Evolutionary conservation across 2,329 filamentous ascomycete species (phyloP).

Genomic region (Aspergillus sp.): DNA sequence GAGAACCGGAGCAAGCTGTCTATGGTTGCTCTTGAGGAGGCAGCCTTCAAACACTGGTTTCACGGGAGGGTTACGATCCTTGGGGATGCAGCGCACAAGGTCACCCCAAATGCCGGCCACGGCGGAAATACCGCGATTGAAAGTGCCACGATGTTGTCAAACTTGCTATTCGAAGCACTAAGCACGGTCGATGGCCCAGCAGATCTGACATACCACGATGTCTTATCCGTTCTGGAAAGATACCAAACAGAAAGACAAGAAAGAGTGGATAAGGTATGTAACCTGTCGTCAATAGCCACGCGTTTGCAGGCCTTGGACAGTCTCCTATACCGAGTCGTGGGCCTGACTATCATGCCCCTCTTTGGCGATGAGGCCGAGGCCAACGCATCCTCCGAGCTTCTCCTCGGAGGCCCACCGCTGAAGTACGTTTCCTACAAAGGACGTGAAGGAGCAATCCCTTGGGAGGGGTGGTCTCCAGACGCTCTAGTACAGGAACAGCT

Average conservation of each 20-base stretch:
- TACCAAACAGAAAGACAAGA: background rate
- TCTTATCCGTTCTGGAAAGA: background rate
- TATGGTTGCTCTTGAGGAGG: constrained; percentile 10
- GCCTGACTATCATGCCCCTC: background rate
- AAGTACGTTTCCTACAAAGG: background rate
- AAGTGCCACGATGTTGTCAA: background rate
- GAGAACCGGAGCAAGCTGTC: background rate
- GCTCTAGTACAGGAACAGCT: background rate
- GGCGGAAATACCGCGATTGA: constrained; percentile 2
- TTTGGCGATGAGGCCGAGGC: background rate
- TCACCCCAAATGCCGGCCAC: constrained; percentile 4
- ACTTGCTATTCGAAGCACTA: background rate
- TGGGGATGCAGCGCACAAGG: constrained; percentile 13
- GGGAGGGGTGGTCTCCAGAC: background rate
- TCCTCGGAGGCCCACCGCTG: background rate
- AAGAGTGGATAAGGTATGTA: background rate
- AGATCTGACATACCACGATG: background rate
- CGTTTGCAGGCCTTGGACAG: background rate
- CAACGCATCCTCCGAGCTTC: background rate
- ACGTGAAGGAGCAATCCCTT: background rate
- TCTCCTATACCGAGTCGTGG: background rate
- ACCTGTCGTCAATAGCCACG: background rate
- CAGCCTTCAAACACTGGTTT: constrained; percentile 3
- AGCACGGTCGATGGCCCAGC: background rate
- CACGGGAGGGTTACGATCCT: constrained; percentile 8